Base-by-base conservation (phyloP, 257 asterid genomes). In the Linderniella brevidens region DNA sequence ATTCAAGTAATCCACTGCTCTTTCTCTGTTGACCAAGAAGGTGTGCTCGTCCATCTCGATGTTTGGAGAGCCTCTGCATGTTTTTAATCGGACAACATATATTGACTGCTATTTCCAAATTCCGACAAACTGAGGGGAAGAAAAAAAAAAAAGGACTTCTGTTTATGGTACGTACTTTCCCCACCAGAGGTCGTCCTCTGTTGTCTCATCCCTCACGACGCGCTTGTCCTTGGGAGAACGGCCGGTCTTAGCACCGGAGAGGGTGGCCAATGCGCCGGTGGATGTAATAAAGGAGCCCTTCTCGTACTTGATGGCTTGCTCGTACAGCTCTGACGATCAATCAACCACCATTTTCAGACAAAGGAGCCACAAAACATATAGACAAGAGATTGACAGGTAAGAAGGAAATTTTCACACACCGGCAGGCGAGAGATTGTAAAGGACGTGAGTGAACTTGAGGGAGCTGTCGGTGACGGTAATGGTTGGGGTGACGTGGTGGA, bases 181-280 rank as follows among this genome's bases (percentile, higher is more conserved):
- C 86, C 92, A 80, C 92, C 92, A 80, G 62, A 80, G 92, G 35
- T 73, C 82, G 41, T 71, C 58, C 60, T 68, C 76, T 0, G 80
- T 73, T 4, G 69, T 59, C 13, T 69, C 76, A 38, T 76, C 92
- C 53, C 68, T 69, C 5, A 80, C 92, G 13, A 79, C 86, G 37
- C 92, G 92, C 50, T 79, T 79, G 69, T 79, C 92, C 72, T 73
- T 79, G 2, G 92, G 92, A 0, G 86, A 76, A 41, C 86, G 92
- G n/a, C 92, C 92, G 1, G 86, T 79, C 66, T 76, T 79, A 41
- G 92, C 92, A 8, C 86, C 92, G 0, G 92, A 79, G 11, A 79
- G 80, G 16, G 92, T 79, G 10, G 82, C 86, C 49, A 79, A 61
- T 0, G 92, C 92, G 48, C 80, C 92, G 29, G 71, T 79, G 0